Conservation (phyloP, 257 asterid genomes). For the Cinchona pubescens region DNA sequence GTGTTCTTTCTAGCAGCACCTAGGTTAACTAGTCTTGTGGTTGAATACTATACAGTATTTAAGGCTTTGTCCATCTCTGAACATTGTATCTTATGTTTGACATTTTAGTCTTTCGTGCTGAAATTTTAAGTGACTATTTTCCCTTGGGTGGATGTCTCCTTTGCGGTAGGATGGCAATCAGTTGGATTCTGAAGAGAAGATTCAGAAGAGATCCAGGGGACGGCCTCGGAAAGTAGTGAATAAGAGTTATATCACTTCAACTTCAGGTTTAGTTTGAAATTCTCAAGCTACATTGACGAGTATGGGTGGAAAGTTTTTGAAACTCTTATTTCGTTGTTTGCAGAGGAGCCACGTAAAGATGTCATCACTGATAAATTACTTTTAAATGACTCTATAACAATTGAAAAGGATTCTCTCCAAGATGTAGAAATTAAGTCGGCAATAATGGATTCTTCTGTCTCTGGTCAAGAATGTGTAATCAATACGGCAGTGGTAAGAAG, state of each 20-base stretch:
- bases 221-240: slow-evolving; percentile 40
- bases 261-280: slow-evolving; percentile 31
- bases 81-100: background rate
- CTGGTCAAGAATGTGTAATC: slow-evolving; percentile 20
- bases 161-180: slow-evolving; percentile 39
- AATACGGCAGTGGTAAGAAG: slow-evolving; percentile 23
- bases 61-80: background rate
- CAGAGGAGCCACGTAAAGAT: slow-evolving; percentile 16
- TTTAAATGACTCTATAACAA: slow-evolving; percentile 21
- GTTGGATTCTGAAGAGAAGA: slow-evolving; percentile 25
- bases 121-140: background rate
- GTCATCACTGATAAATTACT: slow-evolving; percentile 23
- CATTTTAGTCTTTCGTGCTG: background rate
- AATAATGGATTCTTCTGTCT: slow-evolving; percentile 20
- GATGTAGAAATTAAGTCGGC: slow-evolving; percentile 25
- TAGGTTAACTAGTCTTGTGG: background rate
- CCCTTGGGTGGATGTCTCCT: slow-evolving; percentile 13
- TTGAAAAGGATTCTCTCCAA: slow-evolving; percentile 23
- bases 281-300: background rate
- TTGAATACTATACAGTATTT: too few relatives aligned
- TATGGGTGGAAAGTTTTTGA: background rate
- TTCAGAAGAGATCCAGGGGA: slow-evolving; percentile 45
- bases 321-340: slow-evolving; percentile 18
- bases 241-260: slow-evolving; percentile 19
- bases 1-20: background rate